These are phyloP conservation scores for Neofusicoccum kwambonambiense DNA, from an alignment of 2,329 filamentous ascomycete genomes.

Conservation along the genomic window DNA sequence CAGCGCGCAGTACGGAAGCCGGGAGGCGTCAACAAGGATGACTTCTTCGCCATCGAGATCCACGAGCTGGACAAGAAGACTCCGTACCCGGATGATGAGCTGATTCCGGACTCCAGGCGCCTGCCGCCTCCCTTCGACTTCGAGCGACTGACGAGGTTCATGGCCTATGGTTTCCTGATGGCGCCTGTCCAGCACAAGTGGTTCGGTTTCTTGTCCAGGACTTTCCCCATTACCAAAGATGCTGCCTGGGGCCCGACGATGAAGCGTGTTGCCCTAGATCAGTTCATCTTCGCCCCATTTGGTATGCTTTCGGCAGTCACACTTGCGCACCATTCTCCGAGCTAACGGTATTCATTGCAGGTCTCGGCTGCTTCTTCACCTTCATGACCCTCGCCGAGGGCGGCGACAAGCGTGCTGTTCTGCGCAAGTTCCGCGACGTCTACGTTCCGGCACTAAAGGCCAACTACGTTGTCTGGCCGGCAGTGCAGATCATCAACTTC, in stretches of 20 bases:
- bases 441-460: conserved; percentile 93
- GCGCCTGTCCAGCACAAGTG: conserved; percentile 93
- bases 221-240: conserved; percentile 81
- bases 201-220: conserved; percentile 80
- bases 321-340: background rate
- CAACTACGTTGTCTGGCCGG: conserved; percentile 93
- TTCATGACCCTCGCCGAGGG: conserved; percentile 97
- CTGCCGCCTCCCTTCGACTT: conserved; percentile 90
- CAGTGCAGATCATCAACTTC: conserved; percentile 96
- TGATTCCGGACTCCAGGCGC: conserved; percentile 61
- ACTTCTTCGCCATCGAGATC: conserved; percentile 81
- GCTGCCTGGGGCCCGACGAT: conserved; percentile 73
- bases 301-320: conserved; percentile 50
- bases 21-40: conserved; percentile 60
- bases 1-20: conserved; percentile 64
- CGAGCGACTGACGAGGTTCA: conserved; percentile 89
- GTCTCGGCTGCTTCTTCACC: conserved; percentile 85
- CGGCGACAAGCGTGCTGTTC: conserved; percentile 75
- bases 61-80: conserved; percentile 83
- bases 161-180: conserved; percentile 97
- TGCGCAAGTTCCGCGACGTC: conserved; percentile 86
- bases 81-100: conserved; percentile 62
- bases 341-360: conserved; percentile 34
- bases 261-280: conserved; percentile 89
- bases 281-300: conserved; percentile 87